Percentiles rank a stretch among this genome's conserved stretches.
Evolutionary conservation across 371 early-diverging fungal genomes (phyloP).

Genomic region (Syncephalis fuscata): DNA sequence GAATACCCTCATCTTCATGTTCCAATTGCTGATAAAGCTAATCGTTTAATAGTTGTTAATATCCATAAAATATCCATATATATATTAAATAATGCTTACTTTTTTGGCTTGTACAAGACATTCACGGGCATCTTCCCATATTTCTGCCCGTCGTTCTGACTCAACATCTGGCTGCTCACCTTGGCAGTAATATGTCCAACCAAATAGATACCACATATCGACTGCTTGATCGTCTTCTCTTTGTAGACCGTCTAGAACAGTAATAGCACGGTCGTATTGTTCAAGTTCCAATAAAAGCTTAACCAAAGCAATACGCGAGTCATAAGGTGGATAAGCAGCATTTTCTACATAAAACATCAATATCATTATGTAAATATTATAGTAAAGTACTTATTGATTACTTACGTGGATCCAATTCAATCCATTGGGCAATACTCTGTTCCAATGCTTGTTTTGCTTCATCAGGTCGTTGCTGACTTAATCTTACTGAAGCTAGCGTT

Average conservation of each 20-base stretch:
- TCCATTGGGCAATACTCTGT: conserved; percentile 60
- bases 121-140: conserved; percentile 55
- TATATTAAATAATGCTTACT: conserved; percentile 19
- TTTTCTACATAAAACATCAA: conserved; percentile 11
- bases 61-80: conserved; percentile 4
- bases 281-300: conserved; percentile 70
- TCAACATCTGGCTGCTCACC: conserved; percentile 32
- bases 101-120: conserved; percentile 53
- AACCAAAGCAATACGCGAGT: conserved; percentile 51
- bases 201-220: conserved; percentile 87
- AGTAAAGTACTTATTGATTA: background rate
- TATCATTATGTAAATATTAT: background rate
- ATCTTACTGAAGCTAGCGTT: conserved; percentile 74
- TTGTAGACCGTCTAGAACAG: conserved; percentile 58
- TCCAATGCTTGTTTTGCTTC: conserved; percentile 61
- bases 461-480: conserved; percentile 66
- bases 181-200: conserved; percentile 75
- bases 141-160: conserved; percentile 22
- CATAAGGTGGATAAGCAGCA: conserved; percentile 60
- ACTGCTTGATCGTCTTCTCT: conserved; percentile 82
- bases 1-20: conserved; percentile 46
- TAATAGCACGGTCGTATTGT: conserved; percentile 59
- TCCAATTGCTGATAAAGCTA: conserved; percentile 35
- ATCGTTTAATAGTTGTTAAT: conserved; percentile 5
- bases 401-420: conserved; percentile 28